phyloP scores from a whole-genome alignment of 257 asterid genomes.

The Solanum clarkiae region DNA sequence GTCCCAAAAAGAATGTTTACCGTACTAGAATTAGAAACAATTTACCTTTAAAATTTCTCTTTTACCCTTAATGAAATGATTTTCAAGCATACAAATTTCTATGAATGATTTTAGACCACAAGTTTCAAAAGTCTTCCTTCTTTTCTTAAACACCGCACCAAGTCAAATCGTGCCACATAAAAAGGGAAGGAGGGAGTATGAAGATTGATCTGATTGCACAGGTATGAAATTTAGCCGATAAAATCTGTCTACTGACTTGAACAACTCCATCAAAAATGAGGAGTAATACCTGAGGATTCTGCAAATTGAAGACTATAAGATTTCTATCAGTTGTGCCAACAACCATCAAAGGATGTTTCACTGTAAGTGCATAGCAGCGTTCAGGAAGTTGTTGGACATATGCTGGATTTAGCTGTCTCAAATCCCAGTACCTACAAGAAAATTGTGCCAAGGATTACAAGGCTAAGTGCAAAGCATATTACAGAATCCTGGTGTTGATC shows the following conservation, averaged over 20 bases:
- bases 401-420: slow-evolving; percentile 83
- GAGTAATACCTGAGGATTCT: slow-evolving; percentile 77
- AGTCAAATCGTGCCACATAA: too few species aligned
- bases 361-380: slow-evolving; percentile 89
- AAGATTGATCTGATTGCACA: not conserved
- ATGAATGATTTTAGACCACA: too few species aligned
- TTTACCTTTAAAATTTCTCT: too few species aligned
- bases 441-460: not conserved
- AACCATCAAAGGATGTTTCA: slow-evolving; percentile 87
- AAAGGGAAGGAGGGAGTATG: not conserved
- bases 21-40: too few species aligned
- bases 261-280: not conserved
- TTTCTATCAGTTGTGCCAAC: slow-evolving; percentile 94
- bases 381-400: slow-evolving; percentile 92
- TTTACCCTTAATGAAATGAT: too few species aligned
- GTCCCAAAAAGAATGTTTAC: too few species aligned
- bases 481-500: not conserved
- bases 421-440: slow-evolving; percentile 82
- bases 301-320: slow-evolving; percentile 75
- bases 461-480: not conserved
- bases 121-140: too few species aligned
- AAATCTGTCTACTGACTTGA: not conserved
- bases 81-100: too few species aligned
- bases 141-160: too few species aligned
- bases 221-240: not conserved